Conservation (phyloP, 2,329 filamentous ascomycete species). For the Dactylellina sp. region DNA sequence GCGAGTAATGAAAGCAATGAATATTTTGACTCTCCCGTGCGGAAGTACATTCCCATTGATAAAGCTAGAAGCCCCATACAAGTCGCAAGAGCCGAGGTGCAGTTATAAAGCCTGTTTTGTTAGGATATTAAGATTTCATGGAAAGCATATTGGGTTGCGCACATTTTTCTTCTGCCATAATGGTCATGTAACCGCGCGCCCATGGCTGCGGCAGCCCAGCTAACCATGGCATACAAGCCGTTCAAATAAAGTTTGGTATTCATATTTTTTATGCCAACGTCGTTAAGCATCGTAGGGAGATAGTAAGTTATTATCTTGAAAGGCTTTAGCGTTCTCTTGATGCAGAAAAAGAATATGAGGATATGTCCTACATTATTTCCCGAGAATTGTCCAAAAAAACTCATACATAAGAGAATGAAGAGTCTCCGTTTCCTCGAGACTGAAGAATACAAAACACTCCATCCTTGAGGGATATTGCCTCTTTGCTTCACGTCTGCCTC, state of each 20-base stretch:
- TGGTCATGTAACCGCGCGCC: conserved; percentile 64
- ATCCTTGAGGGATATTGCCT: conserved; percentile 27
- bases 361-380: conserved; percentile 65
- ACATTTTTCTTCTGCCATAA: conserved; percentile 64
- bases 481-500: conserved; percentile 36
- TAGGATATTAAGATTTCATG: background rate
- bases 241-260: conserved; percentile 65
- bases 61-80: conserved; percentile 64
- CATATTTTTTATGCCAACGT: conserved; percentile 64
- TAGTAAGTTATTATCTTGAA: conserved; percentile 61
- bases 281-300: conserved; percentile 65
- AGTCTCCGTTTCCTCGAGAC: conserved; percentile 61
- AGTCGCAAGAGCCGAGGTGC: conserved; percentile 62
- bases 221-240: conserved; percentile 66
- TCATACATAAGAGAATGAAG: conserved; percentile 68
- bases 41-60: conserved; percentile 62
- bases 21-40: conserved; percentile 60
- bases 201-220: conserved; percentile 63
- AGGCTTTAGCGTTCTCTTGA: background rate
- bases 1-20: conserved; percentile 65
- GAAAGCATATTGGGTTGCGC: background rate
- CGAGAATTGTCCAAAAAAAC: conserved; percentile 68
- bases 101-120: conserved; percentile 60
- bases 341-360: conserved; percentile 60
- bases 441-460: conserved; percentile 60